Evolutionary conservation across 1,284 basidiomycete species (phyloP), one percentile per base, ranked within the genome.

Genomic region (Naganishia albida): DNA sequence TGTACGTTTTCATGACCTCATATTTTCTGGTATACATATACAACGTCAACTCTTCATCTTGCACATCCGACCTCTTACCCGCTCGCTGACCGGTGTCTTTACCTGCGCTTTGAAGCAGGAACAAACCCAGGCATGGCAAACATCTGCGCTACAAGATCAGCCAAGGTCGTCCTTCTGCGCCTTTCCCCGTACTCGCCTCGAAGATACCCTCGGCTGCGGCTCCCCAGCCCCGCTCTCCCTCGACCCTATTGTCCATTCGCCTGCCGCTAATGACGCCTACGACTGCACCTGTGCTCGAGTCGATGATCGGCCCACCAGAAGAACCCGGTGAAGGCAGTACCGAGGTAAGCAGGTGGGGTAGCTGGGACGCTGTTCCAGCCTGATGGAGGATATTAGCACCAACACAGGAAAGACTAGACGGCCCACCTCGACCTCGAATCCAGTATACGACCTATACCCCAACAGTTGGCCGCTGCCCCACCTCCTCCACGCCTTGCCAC

Each of bases 231-330:
- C 84, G 78, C 34, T 82, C 73, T 8, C 86, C 86, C 62, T 85
- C 83, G 4, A 87, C 75, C 15, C 81, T 74, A 69, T 80, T 85
- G 66, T 85, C 83, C 82, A 85, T 84, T 72, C 84, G 81, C 43
- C 83, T 83, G 3, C 87, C 87, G 4, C 87, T 78, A 67, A 87
- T 82, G n/a, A 89, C 79, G 0, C 87, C 88, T 1, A 89, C 82
- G 1, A 89, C 87, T 1, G 86, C 83, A 1, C 87, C 87, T 42
- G 80, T 84, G 70, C 85, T 82, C 62, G 83, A 81, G 65, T 87
- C 85, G 2, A 89, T 81, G 62, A 89, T 85, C 0, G 88, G 87
- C 0, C 87, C 87, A 8, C 88, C 88, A 54, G 86, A 87, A 23
- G 86, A 87, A 12, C 88, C 88, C 1, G 84, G 82, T 0, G 85